phyloP scores from a whole-genome alignment of 2,329 filamentous ascomycete species.

The Torrubiella hemipterigena region DNA sequence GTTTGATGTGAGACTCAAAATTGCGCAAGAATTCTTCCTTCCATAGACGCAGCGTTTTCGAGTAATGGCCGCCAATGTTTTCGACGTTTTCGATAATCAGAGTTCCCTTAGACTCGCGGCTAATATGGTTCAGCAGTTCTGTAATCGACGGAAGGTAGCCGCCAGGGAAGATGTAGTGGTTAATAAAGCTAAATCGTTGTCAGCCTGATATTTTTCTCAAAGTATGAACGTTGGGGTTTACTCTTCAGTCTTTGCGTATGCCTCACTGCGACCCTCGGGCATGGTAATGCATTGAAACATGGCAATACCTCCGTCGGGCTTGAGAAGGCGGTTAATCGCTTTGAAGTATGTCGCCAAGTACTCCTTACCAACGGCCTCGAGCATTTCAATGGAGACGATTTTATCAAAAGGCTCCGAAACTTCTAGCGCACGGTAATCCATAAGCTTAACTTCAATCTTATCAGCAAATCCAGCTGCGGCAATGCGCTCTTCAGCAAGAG shows the following conservation, averaged over 20 bases:
- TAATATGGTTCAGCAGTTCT: constrained; percentile 47
- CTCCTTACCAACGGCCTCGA: constrained; percentile 60
- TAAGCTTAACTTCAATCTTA: constrained; percentile 51
- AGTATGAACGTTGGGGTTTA: constrained; percentile 14
- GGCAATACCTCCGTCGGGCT: constrained; percentile 52
- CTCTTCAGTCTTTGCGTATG: constrained; percentile 55
- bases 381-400: constrained; percentile 65
- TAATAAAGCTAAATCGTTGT: constrained; percentile 44
- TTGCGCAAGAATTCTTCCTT: constrained; percentile 51
- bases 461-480: constrained; percentile 44
- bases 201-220: neutral
- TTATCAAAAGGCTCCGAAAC: constrained; percentile 52
- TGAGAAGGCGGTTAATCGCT: constrained; percentile 50
- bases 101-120: constrained; percentile 44
- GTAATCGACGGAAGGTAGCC: constrained; percentile 53
- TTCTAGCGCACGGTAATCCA: constrained; percentile 55
- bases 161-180: constrained; percentile 69
- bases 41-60: constrained; percentile 58
- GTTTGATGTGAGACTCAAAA: constrained; percentile 48
- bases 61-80: constrained; percentile 65
- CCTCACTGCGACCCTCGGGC: constrained; percentile 55
- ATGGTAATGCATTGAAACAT: constrained; percentile 71
- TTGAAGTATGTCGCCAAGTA: constrained; percentile 57
- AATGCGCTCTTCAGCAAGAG: constrained; percentile 54
- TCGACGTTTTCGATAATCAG: constrained; percentile 56